phyloP scores from a whole-genome alignment of 768 basidiomycete genomes.

The Mycena floridula region DNA sequence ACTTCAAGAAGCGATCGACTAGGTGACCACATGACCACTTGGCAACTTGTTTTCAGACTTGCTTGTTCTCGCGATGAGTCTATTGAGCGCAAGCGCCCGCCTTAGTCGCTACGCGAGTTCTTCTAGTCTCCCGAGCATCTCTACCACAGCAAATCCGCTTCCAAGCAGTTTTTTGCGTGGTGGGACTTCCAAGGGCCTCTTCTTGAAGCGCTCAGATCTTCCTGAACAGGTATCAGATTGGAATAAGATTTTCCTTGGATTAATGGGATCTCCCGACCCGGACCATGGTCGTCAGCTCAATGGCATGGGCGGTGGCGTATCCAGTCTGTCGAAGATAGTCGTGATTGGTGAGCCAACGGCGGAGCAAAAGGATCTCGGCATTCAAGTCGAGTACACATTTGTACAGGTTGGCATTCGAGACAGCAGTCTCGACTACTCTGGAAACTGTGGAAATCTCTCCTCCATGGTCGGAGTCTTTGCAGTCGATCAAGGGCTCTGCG shows the following conservation, averaged over 20 bases:
- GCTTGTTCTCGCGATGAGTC: no score
- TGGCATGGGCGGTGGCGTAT: conserved; percentile 78
- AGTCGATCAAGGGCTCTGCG: conserved; percentile 51
- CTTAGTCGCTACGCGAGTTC: no score
- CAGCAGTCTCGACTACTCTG: conserved; percentile 54
- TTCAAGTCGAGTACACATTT: conserved; percentile 70
- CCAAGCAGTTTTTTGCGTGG: conserved; percentile 58
- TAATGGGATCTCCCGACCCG: conserved; percentile 81
- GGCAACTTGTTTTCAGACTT: no score
- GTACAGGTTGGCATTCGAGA: conserved; percentile 59
- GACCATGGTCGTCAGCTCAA: conserved; percentile 64
- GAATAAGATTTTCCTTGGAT: conserved; percentile 56
- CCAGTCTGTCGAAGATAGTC: conserved; percentile 69
- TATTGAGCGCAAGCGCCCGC: no score
- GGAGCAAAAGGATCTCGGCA: conserved; percentile 32
- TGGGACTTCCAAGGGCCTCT: conserved; percentile 76
- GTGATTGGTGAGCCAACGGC: conserved; percentile 50
- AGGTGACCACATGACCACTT: no score
- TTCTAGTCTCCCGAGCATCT: not conserved
- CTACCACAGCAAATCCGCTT: conserved; percentile 9
- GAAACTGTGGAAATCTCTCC: conserved; percentile 74
- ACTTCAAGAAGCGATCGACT: no score
- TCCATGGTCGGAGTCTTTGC: conserved; percentile 72
- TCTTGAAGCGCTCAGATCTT: conserved; percentile 47
- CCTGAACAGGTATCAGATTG: conserved; percentile 46